Conservation (phyloP, 2,329 filamentous ascomycete species). For the Diaporthe sp. region DNA sequence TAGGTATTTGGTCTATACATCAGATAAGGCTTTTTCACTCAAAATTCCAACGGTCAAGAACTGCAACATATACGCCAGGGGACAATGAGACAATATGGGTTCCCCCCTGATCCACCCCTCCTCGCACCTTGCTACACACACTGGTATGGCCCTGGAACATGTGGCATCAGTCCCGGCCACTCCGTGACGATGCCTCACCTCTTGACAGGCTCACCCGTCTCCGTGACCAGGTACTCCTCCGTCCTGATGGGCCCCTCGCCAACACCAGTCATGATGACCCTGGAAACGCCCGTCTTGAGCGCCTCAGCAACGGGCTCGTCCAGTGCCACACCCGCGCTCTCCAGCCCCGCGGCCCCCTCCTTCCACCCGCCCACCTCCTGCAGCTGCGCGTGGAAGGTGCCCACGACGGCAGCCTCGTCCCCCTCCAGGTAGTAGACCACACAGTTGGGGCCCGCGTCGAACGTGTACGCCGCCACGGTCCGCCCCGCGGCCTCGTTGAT, state of each 20-base stretch:
- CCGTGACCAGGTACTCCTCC: slow-evolving; percentile 79
- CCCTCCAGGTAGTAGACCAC: slow-evolving; percentile 95
- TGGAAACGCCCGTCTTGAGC: slow-evolving; percentile 82
- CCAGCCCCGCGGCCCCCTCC: slow-evolving; percentile 63
- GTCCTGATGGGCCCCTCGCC: slow-evolving; percentile 89
- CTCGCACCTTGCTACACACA: not conserved
- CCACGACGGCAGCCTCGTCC: slow-evolving; percentile 78
- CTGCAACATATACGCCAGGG: not conserved
- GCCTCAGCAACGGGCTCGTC: slow-evolving; percentile 73
- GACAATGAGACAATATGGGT: not conserved
- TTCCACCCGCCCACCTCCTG: slow-evolving; percentile 77
- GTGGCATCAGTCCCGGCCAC: no score
- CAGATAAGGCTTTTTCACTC: not conserved
- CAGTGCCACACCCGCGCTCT: slow-evolving; percentile 62
- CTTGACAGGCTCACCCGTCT: slow-evolving; percentile 65
- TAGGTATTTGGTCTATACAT: not conserved
- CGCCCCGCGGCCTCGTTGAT: slow-evolving; percentile 85
- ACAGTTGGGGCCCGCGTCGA: slow-evolving; percentile 96
- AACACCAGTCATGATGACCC: slow-evolving; percentile 91
- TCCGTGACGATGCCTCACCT: slow-evolving; percentile 34
- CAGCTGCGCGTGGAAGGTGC: slow-evolving; percentile 78
- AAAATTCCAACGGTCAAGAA: not conserved
- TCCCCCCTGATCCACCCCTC: not conserved
- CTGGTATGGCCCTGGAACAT: not conserved
- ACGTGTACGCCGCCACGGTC: slow-evolving; percentile 92